A percentile compares a stretch with the other conserved stretches of the same genome.
phyloP scores from a whole-genome alignment of 2,329 filamentous ascomycete species.

The Fusarium mangiferae region DNA sequence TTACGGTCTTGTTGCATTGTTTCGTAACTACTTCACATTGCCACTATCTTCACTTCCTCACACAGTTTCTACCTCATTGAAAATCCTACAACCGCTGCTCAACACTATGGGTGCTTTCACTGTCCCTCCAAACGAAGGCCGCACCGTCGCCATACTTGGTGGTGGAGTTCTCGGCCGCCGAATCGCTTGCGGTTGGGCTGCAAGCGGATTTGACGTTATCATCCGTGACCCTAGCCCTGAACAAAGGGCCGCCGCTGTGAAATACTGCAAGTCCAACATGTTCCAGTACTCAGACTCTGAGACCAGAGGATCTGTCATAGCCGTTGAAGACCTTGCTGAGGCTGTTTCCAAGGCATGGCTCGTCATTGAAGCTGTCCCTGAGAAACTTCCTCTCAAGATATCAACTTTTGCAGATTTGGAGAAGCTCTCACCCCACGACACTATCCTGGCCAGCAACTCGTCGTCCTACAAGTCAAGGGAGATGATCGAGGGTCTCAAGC shows the following conservation, averaged over 20 bases:
- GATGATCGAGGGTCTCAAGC: neutral
- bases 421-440: neutral
- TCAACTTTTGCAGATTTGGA: constrained; percentile 12
- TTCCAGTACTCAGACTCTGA: neutral
- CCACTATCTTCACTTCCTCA: no score
- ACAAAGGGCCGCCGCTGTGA: neutral
- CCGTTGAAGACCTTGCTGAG: neutral
- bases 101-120: neutral
- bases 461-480: constrained; percentile 15
- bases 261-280: constrained; percentile 10
- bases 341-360: constrained; percentile 9
- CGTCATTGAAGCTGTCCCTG: constrained; percentile 9
- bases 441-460: constrained; percentile 2
- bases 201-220: constrained; percentile 12
- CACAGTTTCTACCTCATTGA: fast-evolving
- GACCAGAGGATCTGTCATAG: neutral
- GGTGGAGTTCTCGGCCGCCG: constrained; percentile 6
- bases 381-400: constrained; percentile 10
- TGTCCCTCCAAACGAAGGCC: neutral
- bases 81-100: no score
- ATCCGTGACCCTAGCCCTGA: constrained; percentile 7
- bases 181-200: constrained; percentile 11
- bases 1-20: no score
- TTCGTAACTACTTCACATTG: no score
- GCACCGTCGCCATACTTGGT: neutral